phyloP scores from a whole-genome alignment of 202 grass and related monocot species.

The Carex arenaria region DNA sequence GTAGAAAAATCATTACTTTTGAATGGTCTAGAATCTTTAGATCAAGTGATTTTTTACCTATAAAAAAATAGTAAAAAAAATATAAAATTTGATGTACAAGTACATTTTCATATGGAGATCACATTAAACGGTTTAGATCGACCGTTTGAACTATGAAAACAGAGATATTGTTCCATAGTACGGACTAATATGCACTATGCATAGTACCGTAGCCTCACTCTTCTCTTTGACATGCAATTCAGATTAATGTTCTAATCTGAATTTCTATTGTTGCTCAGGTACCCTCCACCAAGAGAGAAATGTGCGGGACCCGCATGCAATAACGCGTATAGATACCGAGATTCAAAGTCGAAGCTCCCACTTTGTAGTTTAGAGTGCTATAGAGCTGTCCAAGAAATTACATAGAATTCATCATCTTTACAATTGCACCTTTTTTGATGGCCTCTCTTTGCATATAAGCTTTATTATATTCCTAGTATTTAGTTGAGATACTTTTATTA shows the following conservation, averaged over 20 bases:
- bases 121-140: no score
- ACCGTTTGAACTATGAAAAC: no score
- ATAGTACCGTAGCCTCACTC: no score
- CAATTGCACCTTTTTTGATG: not conserved
- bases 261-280: conserved; percentile 29
- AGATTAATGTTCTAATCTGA: not conserved
- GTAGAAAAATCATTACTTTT: no score
- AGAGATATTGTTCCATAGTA: no score
- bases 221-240: not conserved
- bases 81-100: no score
- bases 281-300: conserved; percentile 94
- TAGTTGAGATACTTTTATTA: not conserved
- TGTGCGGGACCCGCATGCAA: conserved; percentile 69
- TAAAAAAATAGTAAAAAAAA: no score
- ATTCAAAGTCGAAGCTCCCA: conserved; percentile 80
- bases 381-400: conserved; percentile 63
- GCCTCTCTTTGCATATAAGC: not conserved
- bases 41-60: no score
- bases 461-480: not conserved
- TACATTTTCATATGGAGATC: no score
- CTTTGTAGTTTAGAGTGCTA: conserved; percentile 89
- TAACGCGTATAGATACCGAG: conserved; percentile 78
- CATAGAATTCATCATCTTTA: not conserved
- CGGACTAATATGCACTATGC: no score
- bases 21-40: no score